Conservation (phyloP, 257 asterid genomes). For the Primulina eburnea region DNA sequence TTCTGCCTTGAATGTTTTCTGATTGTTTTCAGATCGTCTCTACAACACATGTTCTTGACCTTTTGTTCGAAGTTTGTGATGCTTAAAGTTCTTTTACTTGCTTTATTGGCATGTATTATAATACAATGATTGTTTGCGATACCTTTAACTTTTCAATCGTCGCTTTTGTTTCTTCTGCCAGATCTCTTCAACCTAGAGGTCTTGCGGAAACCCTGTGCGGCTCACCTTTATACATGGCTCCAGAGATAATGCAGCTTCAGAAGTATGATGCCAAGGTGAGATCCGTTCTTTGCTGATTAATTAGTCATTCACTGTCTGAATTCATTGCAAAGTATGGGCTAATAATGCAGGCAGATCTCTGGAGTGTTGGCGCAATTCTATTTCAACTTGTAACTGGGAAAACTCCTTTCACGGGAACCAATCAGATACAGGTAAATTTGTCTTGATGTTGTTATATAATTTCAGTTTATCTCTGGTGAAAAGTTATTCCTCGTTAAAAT, state of each 20-base stretch:
- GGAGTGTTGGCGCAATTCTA: constrained; percentile 92
- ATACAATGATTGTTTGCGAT: not conserved
- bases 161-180: constrained; percentile 30
- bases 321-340: constrained; percentile 31
- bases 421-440: constrained; percentile 55
- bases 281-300: constrained; percentile 19
- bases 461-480: constrained; percentile 14
- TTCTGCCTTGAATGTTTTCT: not conserved
- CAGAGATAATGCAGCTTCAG: constrained; percentile 82
- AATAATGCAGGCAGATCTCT: constrained; percentile 85
- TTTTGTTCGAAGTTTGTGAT: not conserved
- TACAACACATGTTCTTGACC: not conserved
- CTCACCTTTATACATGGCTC: constrained; percentile 97
- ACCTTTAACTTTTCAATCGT: not conserved
- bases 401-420: constrained; percentile 81
- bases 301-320: constrained; percentile 18
- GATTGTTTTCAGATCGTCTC: not conserved
- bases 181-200: constrained; percentile 72
- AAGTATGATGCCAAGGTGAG: constrained; percentile 92
- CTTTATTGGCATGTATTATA: not conserved
- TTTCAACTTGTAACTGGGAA: constrained; percentile 84
- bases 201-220: constrained; percentile 93
- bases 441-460: constrained; percentile 22
- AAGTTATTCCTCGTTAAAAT: constrained; percentile 14
- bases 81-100: not conserved